Percentiles rank a stretch among this genome's conserved stretches.
These are phyloP conservation scores for Mortierella hygrophila DNA, from an alignment of 192 early-diverging fungal species.

Conservation along the genomic window DNA sequence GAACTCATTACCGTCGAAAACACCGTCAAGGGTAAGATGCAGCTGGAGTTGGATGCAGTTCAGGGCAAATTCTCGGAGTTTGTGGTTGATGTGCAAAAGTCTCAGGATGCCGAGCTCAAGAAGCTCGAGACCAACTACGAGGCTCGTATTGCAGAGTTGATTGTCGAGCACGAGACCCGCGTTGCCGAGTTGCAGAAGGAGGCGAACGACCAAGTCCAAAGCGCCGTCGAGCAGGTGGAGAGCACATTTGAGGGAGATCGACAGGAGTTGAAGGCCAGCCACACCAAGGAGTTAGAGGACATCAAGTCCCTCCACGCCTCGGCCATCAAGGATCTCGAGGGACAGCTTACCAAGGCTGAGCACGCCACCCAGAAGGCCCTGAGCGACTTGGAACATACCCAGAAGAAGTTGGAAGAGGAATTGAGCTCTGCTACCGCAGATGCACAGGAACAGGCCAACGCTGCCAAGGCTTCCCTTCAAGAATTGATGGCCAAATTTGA, in stretches of 20 bases:
- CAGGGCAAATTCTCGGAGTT: constrained; percentile 49
- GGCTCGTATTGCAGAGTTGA: constrained; percentile 47
- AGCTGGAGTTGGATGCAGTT: constrained; percentile 38
- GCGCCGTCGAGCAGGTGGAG: constrained; percentile 50
- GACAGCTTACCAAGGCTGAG: constrained; percentile 40
- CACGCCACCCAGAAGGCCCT: constrained; percentile 36
- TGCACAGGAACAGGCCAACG: constrained; percentile 32
- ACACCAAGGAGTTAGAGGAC: constrained; percentile 36
- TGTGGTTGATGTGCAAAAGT: constrained; percentile 32
- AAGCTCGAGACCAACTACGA: constrained; percentile 45
- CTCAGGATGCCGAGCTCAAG: constrained; percentile 37
- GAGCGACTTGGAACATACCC: constrained; percentile 19
- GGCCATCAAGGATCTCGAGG: constrained; percentile 46
- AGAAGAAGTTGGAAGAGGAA: constrained; percentile 29
- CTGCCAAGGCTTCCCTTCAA: constrained; percentile 32
- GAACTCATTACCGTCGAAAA: constrained; percentile 43
- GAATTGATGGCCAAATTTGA: constrained; percentile 45
- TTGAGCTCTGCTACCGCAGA: constrained; percentile 13
- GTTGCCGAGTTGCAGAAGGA: constrained; percentile 40
- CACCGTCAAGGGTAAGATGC: constrained; percentile 50
- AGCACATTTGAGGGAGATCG: constrained; percentile 45
- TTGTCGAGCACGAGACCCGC: constrained; percentile 32
- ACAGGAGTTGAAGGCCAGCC: constrained; percentile 29
- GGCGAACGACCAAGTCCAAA: constrained; percentile 44
- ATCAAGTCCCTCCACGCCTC: constrained; percentile 34